A percentile compares a stretch with the other conserved stretches of the same genome.
phyloP scores from a whole-genome alignment of 2,329 filamentous ascomycete species.

The Geoglossum cookeanum region DNA sequence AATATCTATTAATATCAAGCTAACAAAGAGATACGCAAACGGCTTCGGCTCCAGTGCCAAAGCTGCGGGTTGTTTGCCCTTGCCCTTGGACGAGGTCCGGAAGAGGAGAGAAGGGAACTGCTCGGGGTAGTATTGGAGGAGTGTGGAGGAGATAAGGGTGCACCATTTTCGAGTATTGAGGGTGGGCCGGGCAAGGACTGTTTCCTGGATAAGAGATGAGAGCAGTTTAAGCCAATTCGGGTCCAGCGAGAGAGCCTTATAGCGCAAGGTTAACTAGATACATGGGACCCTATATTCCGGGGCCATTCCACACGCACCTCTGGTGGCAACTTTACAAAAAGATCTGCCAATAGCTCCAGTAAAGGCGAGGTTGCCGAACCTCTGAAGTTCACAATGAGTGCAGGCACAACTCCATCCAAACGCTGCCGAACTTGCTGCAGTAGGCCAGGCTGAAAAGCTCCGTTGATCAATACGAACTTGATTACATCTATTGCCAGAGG shows the following conservation, averaged over 20 bases:
- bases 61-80: not conserved
- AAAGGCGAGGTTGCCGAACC: conserved; percentile 33
- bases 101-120: conserved; percentile 33
- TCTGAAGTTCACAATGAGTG: conserved; percentile 30
- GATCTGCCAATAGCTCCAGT: conserved; percentile 34
- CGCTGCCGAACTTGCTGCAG: conserved; percentile 14
- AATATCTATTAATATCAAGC: conserved; percentile 46
- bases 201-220: conserved; percentile 29
- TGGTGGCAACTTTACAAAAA: conserved; percentile 31
- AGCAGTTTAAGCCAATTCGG: conserved; percentile 35
- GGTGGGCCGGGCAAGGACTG: conserved; percentile 37
- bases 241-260: conserved; percentile 8
- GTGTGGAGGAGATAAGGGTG: conserved; percentile 36
- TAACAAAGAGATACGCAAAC: conserved; percentile 42
- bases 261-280: not conserved
- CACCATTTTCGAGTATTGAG: conserved; percentile 37
- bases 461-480: conserved; percentile 36
- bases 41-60: conserved; percentile 25
- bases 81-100: conserved; percentile 17
- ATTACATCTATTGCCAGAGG: conserved; percentile 36
- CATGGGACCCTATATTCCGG: not conserved
- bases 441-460: conserved; percentile 16
- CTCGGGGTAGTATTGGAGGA: conserved; percentile 36
- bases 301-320: conserved; percentile 18
- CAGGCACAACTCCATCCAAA: conserved; percentile 28